phyloP scores from a whole-genome alignment of 2,329 filamentous ascomycete species.

The Penicillium sp. region DNA sequence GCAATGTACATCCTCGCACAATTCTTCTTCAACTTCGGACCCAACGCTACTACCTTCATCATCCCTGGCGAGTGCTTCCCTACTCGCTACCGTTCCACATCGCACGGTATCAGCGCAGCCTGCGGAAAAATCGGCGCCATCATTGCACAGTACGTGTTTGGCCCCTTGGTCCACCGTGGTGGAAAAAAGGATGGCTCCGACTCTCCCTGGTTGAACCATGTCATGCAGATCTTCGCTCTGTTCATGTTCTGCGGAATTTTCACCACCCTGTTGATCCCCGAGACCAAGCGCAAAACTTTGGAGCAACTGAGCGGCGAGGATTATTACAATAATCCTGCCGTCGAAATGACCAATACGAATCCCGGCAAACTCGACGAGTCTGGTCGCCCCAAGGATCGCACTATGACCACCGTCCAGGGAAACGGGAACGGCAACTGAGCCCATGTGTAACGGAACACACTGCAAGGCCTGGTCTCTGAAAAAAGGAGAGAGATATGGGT shows the following conservation, averaged over 20 bases:
- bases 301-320: conserved; percentile 69
- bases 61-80: conserved; percentile 65
- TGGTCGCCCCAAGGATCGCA: neutral
- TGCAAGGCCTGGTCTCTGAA: neutral
- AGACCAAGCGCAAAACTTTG: conserved; percentile 71
- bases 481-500: neutral
- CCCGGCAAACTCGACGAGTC: conserved; percentile 14
- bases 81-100: conserved; percentile 61
- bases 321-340: neutral
- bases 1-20: conserved; percentile 64
- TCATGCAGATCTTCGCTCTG: conserved; percentile 74
- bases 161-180: conserved; percentile 61
- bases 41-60: conserved; percentile 63
- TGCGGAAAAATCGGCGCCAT: conserved; percentile 68
- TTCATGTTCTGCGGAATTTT: conserved; percentile 75
- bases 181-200: conserved; percentile 50
- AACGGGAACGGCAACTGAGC: neutral
- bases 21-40: conserved; percentile 56
- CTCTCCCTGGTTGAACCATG: conserved; percentile 66
- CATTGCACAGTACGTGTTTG: conserved; percentile 64
- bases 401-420: neutral
- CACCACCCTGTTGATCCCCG: conserved; percentile 69
- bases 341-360: neutral
- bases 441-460: neutral
- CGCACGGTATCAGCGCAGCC: conserved; percentile 66